Evolutionary conservation across 2,329 filamentous ascomycete species (phyloP).

Genomic region (Cercospora sojina): DNA sequence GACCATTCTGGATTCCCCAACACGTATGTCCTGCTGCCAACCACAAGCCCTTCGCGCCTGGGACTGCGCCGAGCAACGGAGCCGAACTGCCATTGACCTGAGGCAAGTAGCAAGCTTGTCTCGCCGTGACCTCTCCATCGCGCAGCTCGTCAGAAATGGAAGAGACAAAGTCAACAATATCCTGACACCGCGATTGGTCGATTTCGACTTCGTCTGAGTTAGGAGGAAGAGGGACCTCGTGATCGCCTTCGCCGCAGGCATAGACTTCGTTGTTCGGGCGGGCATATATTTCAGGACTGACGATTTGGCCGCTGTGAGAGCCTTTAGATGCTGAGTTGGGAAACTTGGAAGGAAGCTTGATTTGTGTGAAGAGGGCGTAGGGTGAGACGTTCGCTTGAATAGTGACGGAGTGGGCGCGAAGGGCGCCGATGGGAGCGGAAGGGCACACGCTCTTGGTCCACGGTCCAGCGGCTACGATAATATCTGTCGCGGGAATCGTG

Average conservation of each 20-base stretch:
- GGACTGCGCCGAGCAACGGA: constrained; percentile 74
- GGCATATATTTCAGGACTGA: constrained; percentile 91
- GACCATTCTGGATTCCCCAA: constrained; percentile 97
- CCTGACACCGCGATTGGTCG: constrained; percentile 75
- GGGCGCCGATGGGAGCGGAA: constrained; percentile 56
- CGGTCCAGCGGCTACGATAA: constrained; percentile 61
- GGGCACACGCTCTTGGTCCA: constrained; percentile 59
- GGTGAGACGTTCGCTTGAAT: constrained; percentile 65
- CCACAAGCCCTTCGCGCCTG: constrained; percentile 67
- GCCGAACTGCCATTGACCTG: constrained; percentile 63
- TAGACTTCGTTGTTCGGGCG: constrained; percentile 87
- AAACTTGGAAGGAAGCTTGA: constrained; percentile 68
- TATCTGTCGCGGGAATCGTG: constrained; percentile 56
- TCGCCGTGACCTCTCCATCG: constrained; percentile 60
- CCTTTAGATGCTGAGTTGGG: constrained; percentile 39
- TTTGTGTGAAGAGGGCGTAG: constrained; percentile 83
- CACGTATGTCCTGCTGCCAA: constrained; percentile 91
- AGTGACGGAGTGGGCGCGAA: constrained; percentile 64
- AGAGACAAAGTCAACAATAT: constrained; percentile 76
- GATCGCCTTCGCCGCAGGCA: constrained; percentile 88
- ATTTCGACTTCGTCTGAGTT: constrained; percentile 73
- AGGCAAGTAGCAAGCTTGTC: constrained; percentile 92
- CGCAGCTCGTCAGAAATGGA: constrained; percentile 53
- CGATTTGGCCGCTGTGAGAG: constrained; percentile 57
- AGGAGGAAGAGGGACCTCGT: constrained; percentile 68